Conservation (phyloP, 257 asterid genomes). For the Solanum ossicruentum region DNA sequence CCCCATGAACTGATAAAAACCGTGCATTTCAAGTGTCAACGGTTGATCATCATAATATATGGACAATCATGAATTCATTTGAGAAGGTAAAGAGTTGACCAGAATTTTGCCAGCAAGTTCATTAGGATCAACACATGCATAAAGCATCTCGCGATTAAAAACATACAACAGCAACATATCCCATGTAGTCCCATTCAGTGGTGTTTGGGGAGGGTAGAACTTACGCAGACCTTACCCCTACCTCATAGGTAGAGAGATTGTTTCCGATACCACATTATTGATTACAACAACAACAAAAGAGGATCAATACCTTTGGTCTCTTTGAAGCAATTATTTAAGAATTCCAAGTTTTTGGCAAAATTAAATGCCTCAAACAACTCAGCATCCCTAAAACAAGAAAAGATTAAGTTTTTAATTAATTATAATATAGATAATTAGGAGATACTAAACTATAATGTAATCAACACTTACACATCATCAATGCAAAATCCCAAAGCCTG, state of each 20-base stretch:
- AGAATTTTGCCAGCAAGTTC: neutral
- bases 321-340: conserved; percentile 62
- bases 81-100: neutral
- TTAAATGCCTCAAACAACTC: conserved; percentile 79
- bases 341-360: conserved; percentile 61
- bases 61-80: neutral
- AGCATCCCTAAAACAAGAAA: conserved; percentile 42
- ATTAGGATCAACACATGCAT: neutral
- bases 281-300: neutral
- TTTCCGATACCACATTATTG: neutral
- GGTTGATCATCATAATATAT: neutral
- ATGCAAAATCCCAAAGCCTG: conserved; percentile 66
- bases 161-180: neutral
- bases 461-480: conserved; percentile 59
- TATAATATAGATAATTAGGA: neutral
- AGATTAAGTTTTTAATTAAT: conserved; percentile 2
- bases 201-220: neutral
- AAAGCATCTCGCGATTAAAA: neutral
- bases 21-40: neutral
- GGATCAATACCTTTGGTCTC: conserved; percentile 44
- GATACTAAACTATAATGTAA: neutral
- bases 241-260: neutral
- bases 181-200: neutral
- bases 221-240: neutral
- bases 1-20: neutral